Percentiles rank a stretch among this genome's conserved stretches.
These are phyloP conservation scores for Linderina pennispora DNA, from an alignment of 192 early-diverging fungal genomes.

Conservation along the genomic window DNA sequence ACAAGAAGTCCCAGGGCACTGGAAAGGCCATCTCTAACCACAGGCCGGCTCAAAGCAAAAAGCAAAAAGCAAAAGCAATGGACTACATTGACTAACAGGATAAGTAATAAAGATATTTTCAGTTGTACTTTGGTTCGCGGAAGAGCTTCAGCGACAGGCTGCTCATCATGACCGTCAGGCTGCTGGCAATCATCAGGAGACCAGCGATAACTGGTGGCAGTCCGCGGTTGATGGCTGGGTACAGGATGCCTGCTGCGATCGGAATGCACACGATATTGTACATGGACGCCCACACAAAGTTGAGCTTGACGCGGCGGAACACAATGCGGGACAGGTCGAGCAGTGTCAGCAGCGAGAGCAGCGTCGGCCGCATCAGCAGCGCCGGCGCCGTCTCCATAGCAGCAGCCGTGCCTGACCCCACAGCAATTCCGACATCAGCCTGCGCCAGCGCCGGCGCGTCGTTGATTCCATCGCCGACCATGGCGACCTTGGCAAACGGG, in stretches of 20 bases:
- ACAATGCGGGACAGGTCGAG: conserved; percentile 69
- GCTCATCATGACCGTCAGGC: conserved; percentile 76
- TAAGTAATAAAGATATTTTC: neutral
- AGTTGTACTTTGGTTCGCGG: conserved; percentile 30
- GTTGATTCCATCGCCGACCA: conserved; percentile 97
- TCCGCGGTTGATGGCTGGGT: conserved; percentile 51
- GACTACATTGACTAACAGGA: neutral
- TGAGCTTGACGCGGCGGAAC: conserved; percentile 73
- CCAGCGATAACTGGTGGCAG: conserved; percentile 80
- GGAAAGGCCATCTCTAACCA: conserved; percentile 50
- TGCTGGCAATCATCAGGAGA: conserved; percentile 82
- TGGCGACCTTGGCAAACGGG: conserved; percentile 60
- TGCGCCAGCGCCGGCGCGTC: conserved; percentile 88
- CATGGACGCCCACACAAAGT: conserved; percentile 85
- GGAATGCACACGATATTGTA: conserved; percentile 88
- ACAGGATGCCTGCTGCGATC: conserved; percentile 81
- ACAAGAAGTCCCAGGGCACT: conserved; percentile 56
- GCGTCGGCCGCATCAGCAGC: conserved; percentile 72
- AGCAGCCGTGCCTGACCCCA: conserved; percentile 84
- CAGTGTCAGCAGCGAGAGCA: conserved; percentile 73
- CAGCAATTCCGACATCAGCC: conserved; percentile 86
- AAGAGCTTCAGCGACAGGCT: conserved; percentile 66
- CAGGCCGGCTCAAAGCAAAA: conserved; percentile 22
- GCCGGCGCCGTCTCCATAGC: conserved; percentile 87
- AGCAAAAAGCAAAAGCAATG: neutral